These are phyloP conservation scores for Castanea sativa DNA, from an alignment of 306 rosid species.

Conservation along the genomic window DNA sequence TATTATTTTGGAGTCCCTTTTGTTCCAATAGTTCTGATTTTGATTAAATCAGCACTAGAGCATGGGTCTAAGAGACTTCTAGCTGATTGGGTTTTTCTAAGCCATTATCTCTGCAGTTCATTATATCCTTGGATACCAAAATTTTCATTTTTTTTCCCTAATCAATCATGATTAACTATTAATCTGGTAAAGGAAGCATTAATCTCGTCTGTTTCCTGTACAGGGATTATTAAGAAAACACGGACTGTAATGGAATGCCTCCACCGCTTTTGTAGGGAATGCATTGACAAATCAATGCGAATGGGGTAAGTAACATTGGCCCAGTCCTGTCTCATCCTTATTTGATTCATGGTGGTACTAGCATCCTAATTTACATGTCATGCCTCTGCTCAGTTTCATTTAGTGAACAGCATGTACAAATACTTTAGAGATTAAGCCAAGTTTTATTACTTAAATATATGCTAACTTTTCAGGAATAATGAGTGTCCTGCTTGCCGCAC, in stretches of 20 bases:
- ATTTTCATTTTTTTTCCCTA: not conserved
- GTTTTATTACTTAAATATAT: not conserved
- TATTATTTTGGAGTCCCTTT: not conserved
- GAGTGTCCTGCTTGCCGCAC: constrained; percentile 99
- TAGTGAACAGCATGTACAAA: not conserved
- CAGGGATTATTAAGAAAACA: constrained; percentile 91
- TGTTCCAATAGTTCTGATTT: not conserved
- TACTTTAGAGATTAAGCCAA: not conserved
- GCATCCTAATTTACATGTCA: constrained; percentile 8
- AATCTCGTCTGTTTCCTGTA: constrained; percentile 7
- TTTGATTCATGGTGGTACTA: constrained; percentile 16
- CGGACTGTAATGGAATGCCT: constrained; percentile 97
- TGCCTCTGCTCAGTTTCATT: constrained; percentile 18
- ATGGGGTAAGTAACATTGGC: constrained; percentile 58
- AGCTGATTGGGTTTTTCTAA: too few species aligned
- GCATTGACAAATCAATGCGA: constrained; percentile 97
- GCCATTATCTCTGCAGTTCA: not conserved
- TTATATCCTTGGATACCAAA: not conserved
- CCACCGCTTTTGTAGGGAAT: constrained; percentile 97
- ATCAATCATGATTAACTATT: not conserved
- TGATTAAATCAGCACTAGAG: not conserved
- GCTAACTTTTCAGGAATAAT: constrained; percentile 61
- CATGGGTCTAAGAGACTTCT: too few species aligned
- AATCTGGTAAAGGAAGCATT: constrained; percentile 5
- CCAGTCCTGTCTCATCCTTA: constrained; percentile 13